Evolutionary conservation across 768 basidiomycete species (phyloP), one percentile per base, ranked within the genome.

Genomic region (Tylopilus sp.): DNA sequence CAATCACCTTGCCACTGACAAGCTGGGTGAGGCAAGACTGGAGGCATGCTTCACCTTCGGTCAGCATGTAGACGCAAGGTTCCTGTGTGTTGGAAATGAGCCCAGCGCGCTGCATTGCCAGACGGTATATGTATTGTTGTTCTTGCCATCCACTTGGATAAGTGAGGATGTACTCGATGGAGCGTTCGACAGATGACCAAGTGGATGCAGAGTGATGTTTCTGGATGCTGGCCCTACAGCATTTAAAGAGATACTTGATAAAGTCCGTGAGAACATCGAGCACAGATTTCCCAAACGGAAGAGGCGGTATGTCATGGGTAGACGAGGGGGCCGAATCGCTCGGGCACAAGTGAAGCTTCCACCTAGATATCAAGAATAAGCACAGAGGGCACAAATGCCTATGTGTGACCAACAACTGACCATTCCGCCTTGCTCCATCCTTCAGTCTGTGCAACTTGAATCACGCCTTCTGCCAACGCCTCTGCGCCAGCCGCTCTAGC

Each of bases 21-120:
- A 26, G n/a, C 7, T 15, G 17, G n/a, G 45, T 1, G 18, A 47
- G 2, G 23, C 36, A 38, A 26, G 7, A 47, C n/a, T 47, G 45
- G 18, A 36, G 36, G 35, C n/a, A 3, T 38, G 45, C 45, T 38
- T 47, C 45, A 7, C 45, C 45, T 7, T 47, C 45, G 7, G 35
- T 38, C 13, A 47, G 3, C 45, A 38, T 26, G 21, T 56, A 53
- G 25, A 66, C 49, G 9, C 56, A 52, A 0, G 54, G 46, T 36
- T 43, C 61, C 21, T 55, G 52, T 11, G 48, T 44, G 13, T 22
- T 35, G 7, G 55, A 45, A 22, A 66, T 28, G 7, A 66, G 57
- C 5, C 55, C 59, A 2, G 62, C 64, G 28, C 43, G 30, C 22
- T 61, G 50, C 1, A 55, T 52, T 2, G 64, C 64, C 6, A 28